phyloP scores from a whole-genome alignment of 2,329 filamentous ascomycete genomes.

The Gyromitra esculenta region DNA sequence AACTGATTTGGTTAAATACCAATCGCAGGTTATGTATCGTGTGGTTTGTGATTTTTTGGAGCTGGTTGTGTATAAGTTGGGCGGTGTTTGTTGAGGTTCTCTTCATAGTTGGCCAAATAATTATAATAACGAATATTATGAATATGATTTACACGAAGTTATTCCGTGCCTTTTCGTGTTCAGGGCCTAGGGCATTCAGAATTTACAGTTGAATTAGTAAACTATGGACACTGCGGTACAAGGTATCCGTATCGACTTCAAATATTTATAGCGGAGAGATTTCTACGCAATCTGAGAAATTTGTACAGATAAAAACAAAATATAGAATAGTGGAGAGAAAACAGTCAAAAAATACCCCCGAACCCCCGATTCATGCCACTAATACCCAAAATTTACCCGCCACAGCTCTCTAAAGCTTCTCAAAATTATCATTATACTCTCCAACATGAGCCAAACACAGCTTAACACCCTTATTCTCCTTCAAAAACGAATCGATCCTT shows the following conservation, averaged over 20 bases:
- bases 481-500: constrained; percentile 31
- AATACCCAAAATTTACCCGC: not conserved
- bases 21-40: not conserved
- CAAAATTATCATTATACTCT: constrained; percentile 23
- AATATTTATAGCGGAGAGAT: not conserved
- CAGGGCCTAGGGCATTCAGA: too few relatives aligned
- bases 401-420: constrained; percentile 16
- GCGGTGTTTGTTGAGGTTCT: not conserved
- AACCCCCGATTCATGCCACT: not conserved
- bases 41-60: not conserved
- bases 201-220: too few relatives aligned
- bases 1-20: not conserved
- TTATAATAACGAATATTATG: not conserved
- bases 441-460: constrained; percentile 41
- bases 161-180: not conserved
- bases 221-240: too few relatives aligned
- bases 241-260: too few relatives aligned
- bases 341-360: not conserved
- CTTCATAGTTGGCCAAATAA: not conserved
- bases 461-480: constrained; percentile 18
- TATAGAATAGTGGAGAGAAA: not conserved
- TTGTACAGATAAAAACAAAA: not conserved
- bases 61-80: not conserved
- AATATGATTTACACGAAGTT: not conserved
- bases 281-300: not conserved